Evolutionary conservation across 179 eudicot genomes (phyloP).

Genomic region (Camellia oleifera): DNA sequence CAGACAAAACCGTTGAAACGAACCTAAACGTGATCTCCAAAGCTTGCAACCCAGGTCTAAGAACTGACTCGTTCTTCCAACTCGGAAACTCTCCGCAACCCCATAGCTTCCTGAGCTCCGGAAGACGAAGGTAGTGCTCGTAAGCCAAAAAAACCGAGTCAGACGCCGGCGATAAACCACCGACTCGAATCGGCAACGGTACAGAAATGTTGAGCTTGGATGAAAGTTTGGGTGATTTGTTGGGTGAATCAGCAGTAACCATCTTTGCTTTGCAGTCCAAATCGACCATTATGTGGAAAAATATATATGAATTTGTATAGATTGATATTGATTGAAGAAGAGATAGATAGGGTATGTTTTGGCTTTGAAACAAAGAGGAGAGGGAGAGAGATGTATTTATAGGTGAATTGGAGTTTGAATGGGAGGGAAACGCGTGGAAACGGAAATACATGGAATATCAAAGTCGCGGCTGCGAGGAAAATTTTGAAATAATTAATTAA

Average conservation of each 20-base stretch:
- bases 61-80: constrained; percentile 56
- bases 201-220: constrained; percentile 28
- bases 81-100: constrained; percentile 39
- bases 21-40: constrained; percentile 74
- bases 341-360: background rate
- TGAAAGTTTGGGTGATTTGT: constrained; percentile 41
- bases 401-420: constrained; percentile 9
- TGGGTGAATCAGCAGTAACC: constrained; percentile 37
- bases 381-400: constrained; percentile 26
- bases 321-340: background rate
- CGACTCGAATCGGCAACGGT: constrained; percentile 22
- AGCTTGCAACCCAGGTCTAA: constrained; percentile 62
- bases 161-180: constrained; percentile 48
- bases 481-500: background rate
- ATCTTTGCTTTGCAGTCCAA: constrained; percentile 56
- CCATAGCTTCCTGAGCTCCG: constrained; percentile 64
- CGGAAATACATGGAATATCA: constrained; percentile 21
- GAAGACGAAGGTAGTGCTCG: constrained; percentile 59
- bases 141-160: constrained; percentile 56
- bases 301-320: background rate
- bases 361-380: background rate
- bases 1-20: constrained; percentile 51
- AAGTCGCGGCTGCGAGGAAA: constrained; percentile 20
- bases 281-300: constrained; percentile 50
- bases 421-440: constrained; percentile 31